A percentile compares a stretch with the other conserved stretches of the same genome.
phyloP scores from a whole-genome alignment of 495 filamentous ascomycete genomes.

The Cenococcum geophilum region DNA sequence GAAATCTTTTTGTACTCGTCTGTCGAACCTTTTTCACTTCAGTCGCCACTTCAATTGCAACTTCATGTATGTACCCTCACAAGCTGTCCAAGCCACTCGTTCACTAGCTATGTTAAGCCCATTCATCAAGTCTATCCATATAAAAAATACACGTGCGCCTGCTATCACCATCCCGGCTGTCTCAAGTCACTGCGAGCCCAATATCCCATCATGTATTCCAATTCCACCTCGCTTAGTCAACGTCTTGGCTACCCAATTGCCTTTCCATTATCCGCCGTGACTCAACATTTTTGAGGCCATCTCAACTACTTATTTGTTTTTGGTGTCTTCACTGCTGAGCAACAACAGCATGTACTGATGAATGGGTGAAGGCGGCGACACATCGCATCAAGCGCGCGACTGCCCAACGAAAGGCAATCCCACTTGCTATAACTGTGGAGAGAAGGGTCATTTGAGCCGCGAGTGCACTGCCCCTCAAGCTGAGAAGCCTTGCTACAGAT shows the following conservation, averaged over 20 bases:
- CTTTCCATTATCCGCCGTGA: neutral
- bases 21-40: neutral
- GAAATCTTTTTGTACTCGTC: neutral
- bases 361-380: constrained; percentile 58
- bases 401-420: constrained; percentile 91
- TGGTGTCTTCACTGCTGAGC: neutral
- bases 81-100: neutral
- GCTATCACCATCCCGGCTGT: too few relatives aligned
- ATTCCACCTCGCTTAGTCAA: constrained; percentile 10
- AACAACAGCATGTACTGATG: constrained; percentile 22
- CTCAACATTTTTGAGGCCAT: neutral
- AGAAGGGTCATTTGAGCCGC: constrained; percentile 89
- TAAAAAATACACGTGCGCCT: too few relatives aligned
- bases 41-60: too few relatives aligned
- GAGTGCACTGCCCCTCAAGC: constrained; percentile 86
- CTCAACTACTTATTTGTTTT: neutral
- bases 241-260: constrained; percentile 3
- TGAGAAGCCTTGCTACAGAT: constrained; percentile 96
- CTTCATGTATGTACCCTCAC: too few relatives aligned
- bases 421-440: constrained; percentile 85
- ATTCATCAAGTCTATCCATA: too few relatives aligned
- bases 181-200: too few relatives aligned
- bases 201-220: constrained; percentile 7
- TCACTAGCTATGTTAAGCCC: too few relatives aligned
- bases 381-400: constrained; percentile 79